phyloP scores from a whole-genome alignment of 106 monocot genomes.

The Dendrobium catenatum region DNA sequence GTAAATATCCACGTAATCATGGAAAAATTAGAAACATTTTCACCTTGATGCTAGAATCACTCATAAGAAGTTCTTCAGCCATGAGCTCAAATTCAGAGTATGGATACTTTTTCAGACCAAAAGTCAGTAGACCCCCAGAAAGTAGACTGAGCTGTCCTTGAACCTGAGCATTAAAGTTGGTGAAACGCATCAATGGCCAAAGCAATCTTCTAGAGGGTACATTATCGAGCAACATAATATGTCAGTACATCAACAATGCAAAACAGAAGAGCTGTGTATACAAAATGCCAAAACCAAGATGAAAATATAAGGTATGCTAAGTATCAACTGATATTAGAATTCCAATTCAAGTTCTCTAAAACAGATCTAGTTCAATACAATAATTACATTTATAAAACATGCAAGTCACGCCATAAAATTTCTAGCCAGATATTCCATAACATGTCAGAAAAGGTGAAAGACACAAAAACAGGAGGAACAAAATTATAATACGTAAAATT shows the following conservation, averaged over 20 bases:
- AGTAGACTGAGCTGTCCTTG: conserved; percentile 88
- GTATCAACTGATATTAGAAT: not conserved
- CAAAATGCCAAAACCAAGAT: not conserved
- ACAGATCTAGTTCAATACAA: not conserved
- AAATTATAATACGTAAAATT: not conserved
- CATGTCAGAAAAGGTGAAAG: not conserved
- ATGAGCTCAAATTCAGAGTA: conserved; percentile 97
- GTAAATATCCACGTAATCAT: not conserved
- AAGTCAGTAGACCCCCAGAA: conserved; percentile 58
- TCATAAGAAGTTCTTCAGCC: conserved; percentile 99
- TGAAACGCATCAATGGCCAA: not conserved
- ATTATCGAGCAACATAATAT: not conserved
- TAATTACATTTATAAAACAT: not conserved
- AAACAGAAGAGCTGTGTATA: not conserved
- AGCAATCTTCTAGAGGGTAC: not conserved
- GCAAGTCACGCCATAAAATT: not conserved
- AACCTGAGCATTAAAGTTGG: conserved; percentile 35
- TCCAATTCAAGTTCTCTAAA: not conserved
- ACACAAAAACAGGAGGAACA: not conserved
- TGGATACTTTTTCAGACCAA: conserved; percentile 84
- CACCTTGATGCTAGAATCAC: conserved; percentile 94
- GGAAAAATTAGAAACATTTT: not conserved
- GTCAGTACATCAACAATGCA: not conserved
- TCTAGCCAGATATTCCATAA: not conserved
- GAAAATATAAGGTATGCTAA: not conserved